phyloP scores from a whole-genome alignment of 345 rosid species.

The Citrus australasica region DNA sequence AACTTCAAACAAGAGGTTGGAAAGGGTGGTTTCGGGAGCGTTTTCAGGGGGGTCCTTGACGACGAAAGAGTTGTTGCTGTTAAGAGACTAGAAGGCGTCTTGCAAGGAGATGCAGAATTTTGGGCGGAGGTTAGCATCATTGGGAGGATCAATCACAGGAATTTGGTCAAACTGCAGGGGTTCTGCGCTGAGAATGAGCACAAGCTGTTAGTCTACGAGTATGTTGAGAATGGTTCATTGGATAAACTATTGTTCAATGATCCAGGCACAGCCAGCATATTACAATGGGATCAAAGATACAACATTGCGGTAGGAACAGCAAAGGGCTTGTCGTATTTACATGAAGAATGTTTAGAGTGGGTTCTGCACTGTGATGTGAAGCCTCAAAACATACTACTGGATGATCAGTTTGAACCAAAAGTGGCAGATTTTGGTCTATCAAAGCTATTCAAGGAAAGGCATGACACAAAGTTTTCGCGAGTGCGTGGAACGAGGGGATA shows the following conservation, averaged over 20 bases:
- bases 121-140: conserved; percentile 34
- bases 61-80: conserved; percentile 23
- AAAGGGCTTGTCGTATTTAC: conserved; percentile 30
- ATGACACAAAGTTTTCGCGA: conserved; percentile 2
- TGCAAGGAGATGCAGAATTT: conserved; percentile 28
- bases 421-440: conserved; percentile 26
- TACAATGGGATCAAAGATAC: conserved; percentile 23
- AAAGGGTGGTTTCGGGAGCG: conserved; percentile 31
- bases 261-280: not conserved
- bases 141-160: conserved; percentile 31
- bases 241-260: conserved; percentile 18
- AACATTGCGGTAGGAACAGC: conserved; percentile 27
- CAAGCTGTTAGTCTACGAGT: conserved; percentile 24
- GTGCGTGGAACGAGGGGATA: conserved; percentile 22
- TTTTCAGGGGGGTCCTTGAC: conserved; percentile 18
- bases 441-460: conserved; percentile 12
- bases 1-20: conserved; percentile 25
- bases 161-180: conserved; percentile 29
- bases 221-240: conserved; percentile 24
- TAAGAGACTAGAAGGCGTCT: conserved; percentile 24
- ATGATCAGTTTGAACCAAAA: conserved; percentile 12
- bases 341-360: conserved; percentile 33
- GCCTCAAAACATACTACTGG: conserved; percentile 22
- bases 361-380: conserved; percentile 28
- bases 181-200: conserved; percentile 29